phyloP scores from a whole-genome alignment of 352 stramenopile species.

The Pythium plurisporium region DNA sequence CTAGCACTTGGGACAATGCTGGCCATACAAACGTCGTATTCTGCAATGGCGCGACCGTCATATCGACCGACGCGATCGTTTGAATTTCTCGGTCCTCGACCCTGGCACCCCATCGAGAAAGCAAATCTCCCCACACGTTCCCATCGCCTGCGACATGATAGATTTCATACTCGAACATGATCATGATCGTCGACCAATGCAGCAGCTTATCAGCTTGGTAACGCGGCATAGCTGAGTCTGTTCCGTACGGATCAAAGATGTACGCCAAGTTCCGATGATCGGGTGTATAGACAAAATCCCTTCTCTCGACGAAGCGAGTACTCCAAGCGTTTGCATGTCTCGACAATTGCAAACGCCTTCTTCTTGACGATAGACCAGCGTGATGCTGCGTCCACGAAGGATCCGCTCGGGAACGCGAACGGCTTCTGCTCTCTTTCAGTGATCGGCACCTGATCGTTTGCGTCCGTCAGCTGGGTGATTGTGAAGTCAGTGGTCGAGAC shows the following conservation, averaged over 20 bases:
- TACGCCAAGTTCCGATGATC: constrained; percentile 27
- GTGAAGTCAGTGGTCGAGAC: constrained; percentile 18
- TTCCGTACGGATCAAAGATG: constrained; percentile 23
- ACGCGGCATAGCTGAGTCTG: constrained; percentile 1
- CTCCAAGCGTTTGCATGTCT: constrained; percentile 20
- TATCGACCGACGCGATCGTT: constrained; percentile 6
- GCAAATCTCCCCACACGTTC: constrained; percentile 31
- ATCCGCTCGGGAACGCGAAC: constrained; percentile 23
- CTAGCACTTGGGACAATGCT: background rate
- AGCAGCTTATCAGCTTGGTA: constrained; percentile 31
- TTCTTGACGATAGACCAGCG: constrained; percentile 26
- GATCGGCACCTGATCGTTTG: background rate
- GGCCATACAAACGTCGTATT: constrained; percentile 15
- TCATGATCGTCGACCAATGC: constrained; percentile 20
- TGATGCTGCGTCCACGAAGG: constrained; percentile 2
- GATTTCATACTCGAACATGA: constrained; percentile 24
- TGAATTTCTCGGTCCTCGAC: no score
- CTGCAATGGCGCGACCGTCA: constrained; percentile 8
- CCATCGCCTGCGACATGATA: constrained; percentile 21
- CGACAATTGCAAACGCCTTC: constrained; percentile 24
- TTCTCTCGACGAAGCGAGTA: constrained; percentile 19
- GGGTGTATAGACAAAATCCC: constrained; percentile 23
- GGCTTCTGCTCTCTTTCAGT: constrained; percentile 19
- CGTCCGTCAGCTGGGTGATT: constrained; percentile 12
- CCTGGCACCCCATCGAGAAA: constrained; percentile 20